Evolutionary conservation across 2,329 filamentous ascomycete species (phyloP).

Genomic region (Blumeriella jaapii): DNA sequence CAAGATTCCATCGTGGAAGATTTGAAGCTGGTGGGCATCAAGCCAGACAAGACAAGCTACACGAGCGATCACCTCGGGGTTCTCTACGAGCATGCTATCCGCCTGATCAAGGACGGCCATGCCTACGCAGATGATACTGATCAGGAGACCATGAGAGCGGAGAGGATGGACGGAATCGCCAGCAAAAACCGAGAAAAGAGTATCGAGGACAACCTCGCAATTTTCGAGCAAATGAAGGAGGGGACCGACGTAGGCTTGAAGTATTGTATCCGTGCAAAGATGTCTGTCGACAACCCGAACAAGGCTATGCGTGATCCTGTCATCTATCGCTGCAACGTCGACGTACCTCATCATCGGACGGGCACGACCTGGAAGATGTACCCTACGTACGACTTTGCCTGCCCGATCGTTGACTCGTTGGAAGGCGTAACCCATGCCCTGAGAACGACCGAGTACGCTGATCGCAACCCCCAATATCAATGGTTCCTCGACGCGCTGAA

Average conservation of each 20-base stretch:
- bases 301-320: conserved; percentile 94
- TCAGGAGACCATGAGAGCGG: conserved; percentile 73
- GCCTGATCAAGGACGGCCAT: conserved; percentile 74
- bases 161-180: conserved; percentile 74
- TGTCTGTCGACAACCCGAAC: conserved; percentile 84
- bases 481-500: conserved; percentile 71
- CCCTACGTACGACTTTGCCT: conserved; percentile 79
- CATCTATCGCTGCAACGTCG: conserved; percentile 90
- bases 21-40: conserved; percentile 80
- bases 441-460: conserved; percentile 76
- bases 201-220: conserved; percentile 72
- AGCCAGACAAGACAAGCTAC: conserved; percentile 75
- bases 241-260: conserved; percentile 66
- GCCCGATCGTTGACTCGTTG: conserved; percentile 67
- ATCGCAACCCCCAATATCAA: conserved; percentile 76
- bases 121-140: conserved; percentile 94
- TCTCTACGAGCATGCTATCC: conserved; percentile 74
- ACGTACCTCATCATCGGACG: conserved; percentile 79
- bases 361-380: conserved; percentile 75
- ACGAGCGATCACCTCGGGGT: conserved; percentile 94
- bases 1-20: conserved; percentile 91
- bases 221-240: conserved; percentile 88
- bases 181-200: conserved; percentile 69
- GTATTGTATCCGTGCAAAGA: conserved; percentile 92
- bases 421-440: conserved; percentile 79